Conservation (phyloP, 345 rosid species). For the Nasturtium officinale region DNA sequence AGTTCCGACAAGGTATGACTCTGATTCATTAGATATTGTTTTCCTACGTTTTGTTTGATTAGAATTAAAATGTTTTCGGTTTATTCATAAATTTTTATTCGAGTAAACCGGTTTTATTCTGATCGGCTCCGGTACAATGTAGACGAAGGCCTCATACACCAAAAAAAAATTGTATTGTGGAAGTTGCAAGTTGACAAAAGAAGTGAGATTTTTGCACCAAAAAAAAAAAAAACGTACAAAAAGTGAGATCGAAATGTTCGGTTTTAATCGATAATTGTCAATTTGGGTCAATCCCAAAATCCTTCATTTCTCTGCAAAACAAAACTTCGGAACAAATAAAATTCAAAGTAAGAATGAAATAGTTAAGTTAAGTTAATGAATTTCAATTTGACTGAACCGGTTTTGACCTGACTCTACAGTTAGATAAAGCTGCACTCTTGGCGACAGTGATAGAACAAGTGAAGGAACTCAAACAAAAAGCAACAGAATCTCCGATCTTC, state of each 20-base stretch:
- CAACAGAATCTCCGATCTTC: conserved; percentile 55
- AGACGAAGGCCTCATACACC: neutral
- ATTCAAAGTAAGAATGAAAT: neutral
- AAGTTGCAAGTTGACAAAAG: neutral
- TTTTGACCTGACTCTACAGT: conserved; percentile 46
- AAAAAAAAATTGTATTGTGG: neutral
- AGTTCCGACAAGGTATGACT: conserved; percentile 78
- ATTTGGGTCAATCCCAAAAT: too few species aligned
- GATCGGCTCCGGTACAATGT: neutral
- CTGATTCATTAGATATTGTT: neutral
- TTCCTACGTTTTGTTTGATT: too few species aligned
- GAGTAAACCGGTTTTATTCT: neutral
- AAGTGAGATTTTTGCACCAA: too few species aligned
- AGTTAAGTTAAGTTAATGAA: neutral
- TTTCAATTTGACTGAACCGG: conserved; percentile 8
- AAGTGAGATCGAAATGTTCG: neutral
- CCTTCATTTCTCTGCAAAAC: too few species aligned
- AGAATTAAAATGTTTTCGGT: neutral
- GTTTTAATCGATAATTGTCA: neutral
- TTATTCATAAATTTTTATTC: neutral
- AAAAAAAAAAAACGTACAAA: too few species aligned
- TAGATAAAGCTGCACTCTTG: conserved; percentile 91
- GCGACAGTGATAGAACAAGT: conserved; percentile 75
- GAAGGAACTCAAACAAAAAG: conserved; percentile 69
- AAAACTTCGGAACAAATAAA: too few species aligned